phyloP scores from a whole-genome alignment of 169 alveolate genomes.

The Plasmodium billcollinsi region DNA sequence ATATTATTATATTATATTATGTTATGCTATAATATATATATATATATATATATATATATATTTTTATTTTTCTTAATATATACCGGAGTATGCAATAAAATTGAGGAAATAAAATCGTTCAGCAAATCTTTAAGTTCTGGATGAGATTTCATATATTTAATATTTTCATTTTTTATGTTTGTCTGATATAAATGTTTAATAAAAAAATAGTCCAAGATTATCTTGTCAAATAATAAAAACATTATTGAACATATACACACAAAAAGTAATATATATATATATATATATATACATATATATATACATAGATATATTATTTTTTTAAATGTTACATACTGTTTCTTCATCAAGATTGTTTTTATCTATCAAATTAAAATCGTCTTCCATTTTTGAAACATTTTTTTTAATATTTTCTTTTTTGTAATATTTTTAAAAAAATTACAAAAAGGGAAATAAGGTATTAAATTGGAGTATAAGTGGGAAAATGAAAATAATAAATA shows the following conservation, averaged over 20 bases:
- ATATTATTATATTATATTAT: no score
- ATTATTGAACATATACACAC: no score
- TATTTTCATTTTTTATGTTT: slow-evolving; percentile 64
- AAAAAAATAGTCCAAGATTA: background rate
- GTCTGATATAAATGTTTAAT: slow-evolving; percentile 15
- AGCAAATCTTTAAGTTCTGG: slow-evolving; percentile 64
- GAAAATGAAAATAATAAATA: no score
- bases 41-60: background rate
- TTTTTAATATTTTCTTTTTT: background rate
- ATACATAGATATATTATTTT: background rate
- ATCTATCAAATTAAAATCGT: slow-evolving; percentile 56
- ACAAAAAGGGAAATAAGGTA: no score
- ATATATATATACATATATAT: slow-evolving; percentile 7
- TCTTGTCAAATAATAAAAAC: no score
- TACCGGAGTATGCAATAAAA: slow-evolving; percentile 74
- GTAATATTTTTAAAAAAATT: no score
- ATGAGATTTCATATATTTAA: slow-evolving; percentile 64
- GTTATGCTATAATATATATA: no score
- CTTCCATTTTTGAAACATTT: slow-evolving; percentile 50
- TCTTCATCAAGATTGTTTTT: slow-evolving; percentile 59
- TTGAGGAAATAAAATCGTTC: slow-evolving; percentile 70
- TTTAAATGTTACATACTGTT: slow-evolving; percentile 44
- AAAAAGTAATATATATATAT: slow-evolving; percentile 1
- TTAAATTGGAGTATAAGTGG: no score
- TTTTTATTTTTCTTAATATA: background rate